A percentile compares a stretch with the other conserved stretches of the same genome.
Conservation (phyloP, 73 alveolate genomes). For the Paramecium primaurelia region DNA sequence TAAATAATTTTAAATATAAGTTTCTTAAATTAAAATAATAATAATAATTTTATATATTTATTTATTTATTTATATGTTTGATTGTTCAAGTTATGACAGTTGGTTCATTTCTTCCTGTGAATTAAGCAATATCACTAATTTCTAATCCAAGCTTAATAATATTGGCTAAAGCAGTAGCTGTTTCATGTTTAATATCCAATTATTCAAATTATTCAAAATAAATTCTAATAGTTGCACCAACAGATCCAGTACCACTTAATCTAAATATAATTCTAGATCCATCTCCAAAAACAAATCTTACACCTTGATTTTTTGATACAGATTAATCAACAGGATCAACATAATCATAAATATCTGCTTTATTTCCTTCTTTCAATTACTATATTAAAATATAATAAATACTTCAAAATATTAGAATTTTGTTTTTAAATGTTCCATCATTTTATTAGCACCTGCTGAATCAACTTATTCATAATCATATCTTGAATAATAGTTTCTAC, state of each 20-base stretch:
- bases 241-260: conserved; percentile 98
- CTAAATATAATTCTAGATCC: conserved; percentile 98
- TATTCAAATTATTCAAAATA: conserved; percentile 94
- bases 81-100: conserved; percentile 85
- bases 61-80: not conserved
- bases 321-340: conserved; percentile 97
- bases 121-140: conserved; percentile 77
- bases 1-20: too few species aligned
- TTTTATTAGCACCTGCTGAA: conserved; percentile 89
- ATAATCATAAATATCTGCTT: conserved; percentile 87
- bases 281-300: conserved; percentile 89
- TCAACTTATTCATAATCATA: conserved; percentile 98
- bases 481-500: conserved; percentile 98
- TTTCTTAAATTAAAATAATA: too few species aligned
- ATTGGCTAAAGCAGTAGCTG: conserved; percentile 80
- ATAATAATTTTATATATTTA: not conserved
- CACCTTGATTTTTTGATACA: conserved; percentile 92
- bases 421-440: conserved; percentile 75
- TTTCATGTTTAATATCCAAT: conserved; percentile 73
- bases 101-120: conserved; percentile 95
- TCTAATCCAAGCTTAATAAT: conserved; percentile 86
- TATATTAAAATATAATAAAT: conserved; percentile 64
- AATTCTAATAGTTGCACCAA: conserved; percentile 98
- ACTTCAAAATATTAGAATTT: conserved; percentile 64
- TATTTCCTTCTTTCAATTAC: conserved; percentile 75